phyloP scores from a whole-genome alignment of 1,139 yeast species.

The Saccharomyces hybrid region DNA sequence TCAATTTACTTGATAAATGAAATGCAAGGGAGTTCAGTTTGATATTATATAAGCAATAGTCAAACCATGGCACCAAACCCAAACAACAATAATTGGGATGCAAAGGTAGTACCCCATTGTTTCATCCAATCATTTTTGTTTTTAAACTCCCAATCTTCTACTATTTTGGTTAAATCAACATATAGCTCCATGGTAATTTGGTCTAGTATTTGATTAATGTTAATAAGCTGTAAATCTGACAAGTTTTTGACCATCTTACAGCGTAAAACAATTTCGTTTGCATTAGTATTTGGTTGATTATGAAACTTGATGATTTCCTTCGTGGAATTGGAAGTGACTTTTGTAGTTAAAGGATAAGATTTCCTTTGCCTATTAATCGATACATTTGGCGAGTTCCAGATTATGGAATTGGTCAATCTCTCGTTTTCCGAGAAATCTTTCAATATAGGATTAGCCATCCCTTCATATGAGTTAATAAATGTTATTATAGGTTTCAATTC shows the following conservation, averaged over 20 bases:
- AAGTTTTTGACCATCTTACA: constrained; percentile 49
- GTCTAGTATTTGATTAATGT: constrained; percentile 41
- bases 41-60: constrained; percentile 2
- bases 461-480: constrained; percentile 42
- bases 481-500: constrained; percentile 55
- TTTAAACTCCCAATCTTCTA: constrained; percentile 38
- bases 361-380: constrained; percentile 23
- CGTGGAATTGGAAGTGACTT: constrained; percentile 6
- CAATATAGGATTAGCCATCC: constrained; percentile 8
- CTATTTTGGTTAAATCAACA: constrained; percentile 48
- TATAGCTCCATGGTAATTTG: constrained; percentile 50
- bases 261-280: constrained; percentile 24
- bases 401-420: constrained; percentile 8
- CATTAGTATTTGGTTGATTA: constrained; percentile 37
- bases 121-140: constrained; percentile 43
- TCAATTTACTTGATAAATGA: neutral
- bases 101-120: constrained; percentile 53
- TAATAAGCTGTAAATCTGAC: constrained; percentile 38
- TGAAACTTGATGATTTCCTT: constrained; percentile 26
- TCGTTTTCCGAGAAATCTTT: neutral
- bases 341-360: constrained; percentile 28
- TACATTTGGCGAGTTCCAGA: constrained; percentile 28
- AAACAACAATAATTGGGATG: constrained; percentile 49
- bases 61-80: constrained; percentile 55
- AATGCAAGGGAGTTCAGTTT: neutral